Conservation (phyloP, 352 stramenopile species). For the Phytophthora nicotianae region DNA sequence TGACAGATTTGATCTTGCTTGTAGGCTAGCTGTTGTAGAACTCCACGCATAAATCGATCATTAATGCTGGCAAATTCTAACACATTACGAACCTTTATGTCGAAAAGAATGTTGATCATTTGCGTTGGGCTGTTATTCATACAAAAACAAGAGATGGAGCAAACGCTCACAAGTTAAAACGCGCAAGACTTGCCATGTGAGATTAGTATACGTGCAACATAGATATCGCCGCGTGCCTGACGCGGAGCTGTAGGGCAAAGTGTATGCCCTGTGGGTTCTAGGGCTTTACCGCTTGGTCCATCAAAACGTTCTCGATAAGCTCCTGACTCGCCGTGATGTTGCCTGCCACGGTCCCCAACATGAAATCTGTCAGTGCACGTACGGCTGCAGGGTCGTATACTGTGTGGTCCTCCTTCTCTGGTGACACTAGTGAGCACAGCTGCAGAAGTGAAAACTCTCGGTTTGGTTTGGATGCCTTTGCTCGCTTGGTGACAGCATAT, state of each 20-base stretch:
- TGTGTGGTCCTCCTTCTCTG: constrained; percentile 47
- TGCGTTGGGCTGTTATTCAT: too few relatives aligned
- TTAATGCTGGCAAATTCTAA: background rate
- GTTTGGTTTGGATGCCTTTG: constrained; percentile 39
- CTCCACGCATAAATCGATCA: background rate
- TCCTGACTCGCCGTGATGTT: constrained; percentile 59
- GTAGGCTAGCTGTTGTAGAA: constrained; percentile 4
- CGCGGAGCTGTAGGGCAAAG: background rate
- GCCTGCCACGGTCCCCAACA: constrained; percentile 51
- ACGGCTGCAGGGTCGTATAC: constrained; percentile 48
- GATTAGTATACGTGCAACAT: constrained; percentile 8
- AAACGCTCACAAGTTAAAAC: constrained; percentile 9
- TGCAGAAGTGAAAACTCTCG: constrained; percentile 46
- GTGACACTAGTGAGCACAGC: constrained; percentile 46
- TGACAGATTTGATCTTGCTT: constrained; percentile 10
- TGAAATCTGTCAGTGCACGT: constrained; percentile 58
- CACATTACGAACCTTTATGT: background rate
- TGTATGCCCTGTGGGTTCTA: background rate
- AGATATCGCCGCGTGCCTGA: background rate
- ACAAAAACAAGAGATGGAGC: background rate
- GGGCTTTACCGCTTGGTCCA: constrained; percentile 36
- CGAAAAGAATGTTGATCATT: too few relatives aligned
- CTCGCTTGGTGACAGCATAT: constrained; percentile 49
- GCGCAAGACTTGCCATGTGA: constrained; percentile 3
- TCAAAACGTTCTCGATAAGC: constrained; percentile 61